phyloP scores from a whole-genome alignment of 495 filamentous ascomycete species.

The Neurospora africana region DNA sequence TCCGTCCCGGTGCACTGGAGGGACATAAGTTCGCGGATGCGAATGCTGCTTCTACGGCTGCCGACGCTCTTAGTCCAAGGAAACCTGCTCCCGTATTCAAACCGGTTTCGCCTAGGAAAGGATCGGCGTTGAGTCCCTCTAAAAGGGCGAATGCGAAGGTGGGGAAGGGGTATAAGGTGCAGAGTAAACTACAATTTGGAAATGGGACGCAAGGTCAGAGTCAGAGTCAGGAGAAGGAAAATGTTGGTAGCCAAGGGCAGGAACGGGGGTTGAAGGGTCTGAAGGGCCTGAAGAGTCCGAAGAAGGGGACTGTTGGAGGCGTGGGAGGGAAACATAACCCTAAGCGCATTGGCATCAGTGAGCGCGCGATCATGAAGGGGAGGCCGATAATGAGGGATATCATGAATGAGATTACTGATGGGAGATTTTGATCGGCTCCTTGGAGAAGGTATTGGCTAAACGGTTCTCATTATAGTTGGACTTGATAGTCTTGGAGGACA shows the following conservation, averaged over 20 bases:
- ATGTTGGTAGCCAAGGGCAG: background rate
- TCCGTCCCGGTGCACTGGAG: conserved; percentile 51
- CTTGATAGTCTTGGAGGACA: background rate
- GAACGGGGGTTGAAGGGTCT: too few relatives aligned
- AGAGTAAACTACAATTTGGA: background rate
- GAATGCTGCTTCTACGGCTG: conserved; percentile 20
- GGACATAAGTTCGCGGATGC: conserved; percentile 54
- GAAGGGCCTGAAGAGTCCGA: conserved; percentile 5
- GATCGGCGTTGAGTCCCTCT: background rate
- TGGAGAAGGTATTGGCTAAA: background rate
- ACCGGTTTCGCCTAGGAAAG: background rate
- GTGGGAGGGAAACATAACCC: background rate
- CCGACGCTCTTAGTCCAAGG: background rate
- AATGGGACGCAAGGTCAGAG: background rate
- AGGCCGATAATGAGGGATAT: conserved; percentile 38
- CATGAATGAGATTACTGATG: conserved; percentile 36
- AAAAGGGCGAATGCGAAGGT: background rate
- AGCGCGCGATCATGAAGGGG: conserved; percentile 27
- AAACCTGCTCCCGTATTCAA: background rate
- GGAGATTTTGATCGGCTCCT: conserved; percentile 7
- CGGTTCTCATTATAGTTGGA: background rate
- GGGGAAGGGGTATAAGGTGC: background rate
- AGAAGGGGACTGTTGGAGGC: conserved; percentile 3
- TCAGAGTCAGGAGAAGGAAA: conserved; percentile 4
- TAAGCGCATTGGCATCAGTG: conserved; percentile 15